Evolutionary conservation across 208 protist genomes (phyloP), one percentile per base, ranked within the genome.

Genomic region (Porcisia deanei): DNA sequence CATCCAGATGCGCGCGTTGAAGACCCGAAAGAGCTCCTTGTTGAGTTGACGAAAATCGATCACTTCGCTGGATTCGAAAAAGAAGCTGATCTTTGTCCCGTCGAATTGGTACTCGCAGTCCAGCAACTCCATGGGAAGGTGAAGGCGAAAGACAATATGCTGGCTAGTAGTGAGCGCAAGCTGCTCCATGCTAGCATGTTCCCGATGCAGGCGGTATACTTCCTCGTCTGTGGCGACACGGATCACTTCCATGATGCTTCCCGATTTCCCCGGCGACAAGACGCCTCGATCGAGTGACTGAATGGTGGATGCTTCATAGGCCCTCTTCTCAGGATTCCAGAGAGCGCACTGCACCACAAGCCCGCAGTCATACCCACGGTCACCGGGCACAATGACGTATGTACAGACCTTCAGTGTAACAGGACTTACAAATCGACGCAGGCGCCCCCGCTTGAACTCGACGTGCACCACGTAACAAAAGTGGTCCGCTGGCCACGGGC

Each of bases 71-170:
- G 94, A 82, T 2, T 93, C 85, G 65, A 95, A 97, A 68, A 91
- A 98, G 75, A 98, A 97, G 59, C 82, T 98, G 76, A 97, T 88
- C 82, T 96, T 96, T n/a, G 91, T 91, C 9, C 91, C 84, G 71
- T 98, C 94, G 68, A 93, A 96, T 77, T 97, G 94, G 67, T 94
- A 94, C 83, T 98, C 94, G 75, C 89, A 94, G 73, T 96, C 92
- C 16, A 93, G 71, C 30, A 98, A 81, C 57, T 91, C 82, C 90
- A 96, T 96, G 3, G 79, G 77, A 14, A 98, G 85, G 18, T 77
- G 39, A 7, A 91, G 80, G 3, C 79, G 76, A 39, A 30, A 43
- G 14, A 88, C 87, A 61, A 92, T 75, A 37, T 92, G 80, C 16
- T 85, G 79, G 82, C 91, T 95, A n/a, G 83, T 85, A 60, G 82